Conservation (phyloP, 2,329 filamentous ascomycete species). For the Nannizzia gypsea region DNA sequence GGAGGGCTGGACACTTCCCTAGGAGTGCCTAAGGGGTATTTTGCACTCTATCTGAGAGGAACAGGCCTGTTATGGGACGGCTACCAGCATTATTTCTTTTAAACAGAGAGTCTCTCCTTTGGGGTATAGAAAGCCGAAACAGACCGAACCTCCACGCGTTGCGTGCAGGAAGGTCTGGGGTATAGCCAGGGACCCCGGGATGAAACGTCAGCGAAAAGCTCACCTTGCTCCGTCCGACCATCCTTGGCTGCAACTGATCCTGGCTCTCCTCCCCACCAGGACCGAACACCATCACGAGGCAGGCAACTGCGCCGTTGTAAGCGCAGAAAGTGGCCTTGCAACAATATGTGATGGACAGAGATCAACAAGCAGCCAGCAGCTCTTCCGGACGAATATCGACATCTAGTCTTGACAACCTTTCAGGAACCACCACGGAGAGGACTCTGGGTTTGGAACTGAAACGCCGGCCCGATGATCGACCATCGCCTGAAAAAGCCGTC, state of each 20-base stretch:
- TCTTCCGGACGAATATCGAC: not conserved
- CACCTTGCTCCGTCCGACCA: not conserved
- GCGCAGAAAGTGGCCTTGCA: not conserved
- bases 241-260: not conserved
- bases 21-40: not conserved
- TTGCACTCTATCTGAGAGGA: not conserved
- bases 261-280: not conserved
- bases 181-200: not conserved
- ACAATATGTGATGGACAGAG: not conserved
- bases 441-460: not conserved
- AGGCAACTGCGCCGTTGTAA: not conserved
- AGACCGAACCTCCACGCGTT: not conserved
- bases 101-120: not conserved
- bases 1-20: not conserved
- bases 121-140: not conserved
- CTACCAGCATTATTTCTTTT: not conserved
- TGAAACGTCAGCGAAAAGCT: not conserved
- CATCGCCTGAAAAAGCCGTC: not conserved
- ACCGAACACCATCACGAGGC: not conserved
- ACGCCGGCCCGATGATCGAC: not conserved
- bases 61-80: not conserved
- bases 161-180: not conserved
- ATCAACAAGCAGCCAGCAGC: not conserved
- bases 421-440: not conserved
- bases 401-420: not conserved